Evolutionary conservation across 1,284 basidiomycete species (phyloP), one percentile per base, ranked within the genome.

Genomic region (Golubevia pallescens): DNA sequence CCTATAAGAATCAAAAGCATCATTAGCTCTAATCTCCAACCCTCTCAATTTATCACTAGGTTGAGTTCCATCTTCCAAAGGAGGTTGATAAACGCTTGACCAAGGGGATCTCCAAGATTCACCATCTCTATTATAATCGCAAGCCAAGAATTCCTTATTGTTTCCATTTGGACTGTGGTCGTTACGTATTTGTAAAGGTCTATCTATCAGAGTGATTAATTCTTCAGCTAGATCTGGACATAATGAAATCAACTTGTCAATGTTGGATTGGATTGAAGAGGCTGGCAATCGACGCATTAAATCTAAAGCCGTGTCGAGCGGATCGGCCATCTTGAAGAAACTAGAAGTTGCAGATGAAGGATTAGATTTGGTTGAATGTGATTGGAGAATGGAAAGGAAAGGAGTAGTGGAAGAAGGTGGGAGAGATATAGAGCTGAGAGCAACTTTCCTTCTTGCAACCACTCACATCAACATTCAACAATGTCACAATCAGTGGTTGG

Each of bases 101-200:
- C 79, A 77, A 64, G 80, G 84, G 58, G 75, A 78, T n/a, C 83
- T 60, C 73, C 74, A 85, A 63, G 72, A 75, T 58, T 77, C 74
- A 0, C 78, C 83, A 53, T 82, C 81, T 23, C 81, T 73, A 64
- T 85, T 85, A 67, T 84, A 85, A 65, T 85, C 81, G 60, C 83
- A 85, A 68, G 75, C 78, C 13, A 85, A 57, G 34, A 68, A 85
- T 54, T 85, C 83, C 19, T 80, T 70, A 1, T 78, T 72, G 10
- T 65, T 64, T 13, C 81, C 79, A 34, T 75, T 68, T 4, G 66
- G 63, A 0, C 72, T 71, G 14, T 61, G 34, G 61, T 85, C 83
- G n/a, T 77, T 55, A 58, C 73, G 71, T 56, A 84, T 67, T 14
- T 64, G 69, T 56, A 81, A 69, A 23, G 83, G 83, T 65, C 83